Base-by-base conservation (phyloP, 495 filamentous ascomycete species). In the Aspergillus diversus region DNA sequence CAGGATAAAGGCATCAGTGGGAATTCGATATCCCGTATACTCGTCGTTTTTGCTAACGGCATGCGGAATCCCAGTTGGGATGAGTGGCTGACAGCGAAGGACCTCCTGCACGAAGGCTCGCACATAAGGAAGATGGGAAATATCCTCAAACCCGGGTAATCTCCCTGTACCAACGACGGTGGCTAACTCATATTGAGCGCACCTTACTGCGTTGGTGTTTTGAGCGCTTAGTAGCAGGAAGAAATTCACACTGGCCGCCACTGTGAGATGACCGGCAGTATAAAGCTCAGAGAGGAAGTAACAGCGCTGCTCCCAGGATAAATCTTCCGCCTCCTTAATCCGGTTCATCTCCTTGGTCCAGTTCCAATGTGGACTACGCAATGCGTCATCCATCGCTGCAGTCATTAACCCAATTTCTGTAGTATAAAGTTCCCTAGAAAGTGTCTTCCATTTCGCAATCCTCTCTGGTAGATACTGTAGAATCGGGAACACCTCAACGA, bases 41-140 rank as follows among this genome's bases (percentile, higher is more conserved):
- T 49, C 46, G 8, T 17, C 46, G 7, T 49, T 15, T 17, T 17
- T 15, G 17, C 2, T 17, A 8, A 49, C 46, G 17, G 46, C 12
- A 17, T 49, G 46, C 17, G 46, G 46, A 49, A 49, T 49, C 13
- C 46, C 46, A 7, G 46, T 49, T 17, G 46, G 46, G 46, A 49
- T 49, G 3, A 49, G 46, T 17, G 46, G 46, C 4, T 15, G 46
- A 12, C 46, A 49, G 13, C 46, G 46, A 7, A 49, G 46, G 17
- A 17, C n/a, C 8, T 49, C 46, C 1, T 49, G 3, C 8, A 49
- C 8, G 46, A 49, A 49, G 8, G 15, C 46, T 16, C 17, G 46
- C 13, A 49, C 46, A 7, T 49, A 49, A 4, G 46, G 15, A n/a
- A 17, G n/a, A 49, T 16, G 7, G 17, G 46, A 17, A n/a, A n/a